These are phyloP conservation scores for Tagetes erecta DNA, from an alignment of 129 eudicot genomes.

Conservation along the genomic window DNA sequence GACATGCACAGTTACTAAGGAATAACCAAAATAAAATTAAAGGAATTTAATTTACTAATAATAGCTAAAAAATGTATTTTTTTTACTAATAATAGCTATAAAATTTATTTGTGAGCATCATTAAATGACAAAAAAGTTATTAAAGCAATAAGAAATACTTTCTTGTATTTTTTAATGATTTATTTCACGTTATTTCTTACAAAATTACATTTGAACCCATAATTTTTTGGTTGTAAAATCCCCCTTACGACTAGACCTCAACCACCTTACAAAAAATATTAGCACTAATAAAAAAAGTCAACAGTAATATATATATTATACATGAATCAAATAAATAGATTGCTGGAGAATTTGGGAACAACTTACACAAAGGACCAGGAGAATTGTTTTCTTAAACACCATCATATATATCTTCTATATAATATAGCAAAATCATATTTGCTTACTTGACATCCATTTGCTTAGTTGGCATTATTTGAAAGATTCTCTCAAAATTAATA, in stretches of 20 bases:
- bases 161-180: neutral
- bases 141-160: too few relatives aligned
- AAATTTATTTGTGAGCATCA: neutral
- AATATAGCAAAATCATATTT: too few relatives aligned
- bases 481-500: too few relatives aligned
- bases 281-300: neutral
- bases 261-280: neutral
- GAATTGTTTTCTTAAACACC: slow-evolving; percentile 8
- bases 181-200: neutral
- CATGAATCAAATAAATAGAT: slow-evolving; percentile 10
- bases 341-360: slow-evolving; percentile 29
- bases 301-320: neutral
- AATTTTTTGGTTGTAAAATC: too few relatives aligned
- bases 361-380: slow-evolving; percentile 19
- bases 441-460: too few relatives aligned
- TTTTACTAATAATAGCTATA: too few relatives aligned
- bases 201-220: neutral
- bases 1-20: neutral
- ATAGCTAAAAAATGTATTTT: too few relatives aligned
- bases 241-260: too few relatives aligned
- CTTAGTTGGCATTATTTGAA: too few relatives aligned
- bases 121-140: too few relatives aligned
- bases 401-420: neutral
- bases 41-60: neutral
- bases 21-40: neutral